phyloP scores from a whole-genome alignment of 164 flowering plant species.

The Dillenia turbinata region DNA sequence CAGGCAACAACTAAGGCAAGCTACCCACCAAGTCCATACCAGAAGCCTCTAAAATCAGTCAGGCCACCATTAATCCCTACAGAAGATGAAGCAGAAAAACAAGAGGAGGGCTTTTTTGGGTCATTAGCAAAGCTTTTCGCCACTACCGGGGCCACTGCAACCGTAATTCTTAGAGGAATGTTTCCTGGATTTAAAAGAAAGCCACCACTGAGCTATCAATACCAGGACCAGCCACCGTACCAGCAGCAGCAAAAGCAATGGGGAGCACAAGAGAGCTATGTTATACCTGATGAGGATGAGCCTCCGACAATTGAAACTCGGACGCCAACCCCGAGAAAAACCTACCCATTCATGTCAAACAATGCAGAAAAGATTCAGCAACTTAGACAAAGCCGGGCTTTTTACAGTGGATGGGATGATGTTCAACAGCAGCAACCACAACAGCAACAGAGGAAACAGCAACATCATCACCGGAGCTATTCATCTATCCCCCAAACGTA shows the following conservation, averaged over 20 bases:
- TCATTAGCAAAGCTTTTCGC: slow-evolving; percentile 58
- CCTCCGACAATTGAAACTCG: slow-evolving; percentile 79
- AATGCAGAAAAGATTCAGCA: slow-evolving; percentile 74
- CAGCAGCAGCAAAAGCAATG: slow-evolving; percentile 53
- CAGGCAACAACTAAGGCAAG: slow-evolving; percentile 17
- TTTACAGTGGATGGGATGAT: slow-evolving; percentile 59
- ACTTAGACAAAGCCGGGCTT: slow-evolving; percentile 48
- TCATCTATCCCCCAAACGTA: slow-evolving; percentile 58
- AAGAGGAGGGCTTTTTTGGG: slow-evolving; percentile 68
- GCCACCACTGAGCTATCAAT: slow-evolving; percentile 27
- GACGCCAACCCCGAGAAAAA: slow-evolving; percentile 77
- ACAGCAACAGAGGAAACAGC: slow-evolving; percentile 29
- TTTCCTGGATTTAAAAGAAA: slow-evolving; percentile 58
- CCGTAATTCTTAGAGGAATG: slow-evolving; percentile 59
- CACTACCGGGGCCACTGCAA: slow-evolving; percentile 38
- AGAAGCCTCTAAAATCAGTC: slow-evolving; percentile 60
- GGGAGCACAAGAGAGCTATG: slow-evolving; percentile 88
- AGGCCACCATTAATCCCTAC: slow-evolving; percentile 81
- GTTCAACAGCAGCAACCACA: slow-evolving; percentile 35
- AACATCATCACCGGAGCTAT: slow-evolving; percentile 49
- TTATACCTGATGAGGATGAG: slow-evolving; percentile 76
- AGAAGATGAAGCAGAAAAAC: slow-evolving; percentile 64
- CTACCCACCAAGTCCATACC: slow-evolving; percentile 33
- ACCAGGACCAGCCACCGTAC: slow-evolving; percentile 26
- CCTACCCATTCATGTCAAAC: slow-evolving; percentile 84